Evolutionary conservation across 1,284 basidiomycete species (phyloP).

Genomic region (Pyrrhoderma noxium): DNA sequence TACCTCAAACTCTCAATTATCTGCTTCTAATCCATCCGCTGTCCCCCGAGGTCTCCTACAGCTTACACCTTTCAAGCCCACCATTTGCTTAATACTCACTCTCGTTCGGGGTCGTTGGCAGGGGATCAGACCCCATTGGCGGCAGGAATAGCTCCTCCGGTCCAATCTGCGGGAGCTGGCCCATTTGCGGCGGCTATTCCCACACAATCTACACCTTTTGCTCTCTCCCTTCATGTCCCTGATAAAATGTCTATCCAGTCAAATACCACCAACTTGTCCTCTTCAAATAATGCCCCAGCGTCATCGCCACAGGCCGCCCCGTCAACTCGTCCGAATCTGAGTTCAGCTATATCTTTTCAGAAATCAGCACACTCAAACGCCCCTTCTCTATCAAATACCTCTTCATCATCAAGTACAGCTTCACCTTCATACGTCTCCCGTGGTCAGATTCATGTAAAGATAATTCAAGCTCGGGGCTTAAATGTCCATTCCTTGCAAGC

Average conservation of each 20-base stretch:
- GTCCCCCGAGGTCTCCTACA: slow-evolving; percentile 18
- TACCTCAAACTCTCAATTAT: too few species aligned
- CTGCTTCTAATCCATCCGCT: slow-evolving; percentile 22
- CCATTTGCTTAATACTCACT: slow-evolving; percentile 32
- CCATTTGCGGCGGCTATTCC: slow-evolving; percentile 51
- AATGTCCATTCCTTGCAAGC: slow-evolving; percentile 60
- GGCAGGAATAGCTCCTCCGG: slow-evolving; percentile 26
- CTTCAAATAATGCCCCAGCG: slow-evolving; percentile 32
- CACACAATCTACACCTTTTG: slow-evolving; percentile 49
- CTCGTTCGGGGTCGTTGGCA: slow-evolving; percentile 22
- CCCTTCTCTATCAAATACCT: slow-evolving; percentile 26
- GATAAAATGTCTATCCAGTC: slow-evolving; percentile 59
- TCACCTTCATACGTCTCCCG: slow-evolving; percentile 35
- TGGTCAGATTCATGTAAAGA: slow-evolving; percentile 91
- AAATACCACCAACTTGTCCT: slow-evolving; percentile 31
- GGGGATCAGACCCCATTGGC: slow-evolving; percentile 26
- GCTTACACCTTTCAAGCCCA: slow-evolving; percentile 29
- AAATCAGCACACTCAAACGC: too few species aligned
- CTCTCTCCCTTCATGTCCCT: slow-evolving; percentile 63
- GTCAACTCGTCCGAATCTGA: slow-evolving; percentile 19
- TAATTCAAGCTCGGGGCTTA: slow-evolving; percentile 88
- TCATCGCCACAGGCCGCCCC: slow-evolving; percentile 38
- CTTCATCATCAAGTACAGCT: slow-evolving; percentile 25
- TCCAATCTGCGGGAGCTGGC: slow-evolving; percentile 34
- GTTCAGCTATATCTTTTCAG: slow-evolving; percentile 29